phyloP scores from a whole-genome alignment of 2,329 filamentous ascomycete species.

The Stagonosporopsis chrysanthemi region DNA sequence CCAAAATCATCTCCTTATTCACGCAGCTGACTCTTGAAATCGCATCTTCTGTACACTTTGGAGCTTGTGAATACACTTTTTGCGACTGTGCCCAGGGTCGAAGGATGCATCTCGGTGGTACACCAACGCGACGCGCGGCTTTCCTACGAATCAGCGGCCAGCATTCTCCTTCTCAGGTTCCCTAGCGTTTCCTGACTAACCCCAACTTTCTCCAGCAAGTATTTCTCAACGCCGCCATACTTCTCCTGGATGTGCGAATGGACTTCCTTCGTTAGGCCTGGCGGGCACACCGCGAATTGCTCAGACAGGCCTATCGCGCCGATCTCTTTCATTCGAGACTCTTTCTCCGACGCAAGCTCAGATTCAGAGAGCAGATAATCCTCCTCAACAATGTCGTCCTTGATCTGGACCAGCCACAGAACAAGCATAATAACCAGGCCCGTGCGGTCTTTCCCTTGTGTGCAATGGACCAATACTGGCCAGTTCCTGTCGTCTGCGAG shows the following conservation, averaged over 20 bases:
- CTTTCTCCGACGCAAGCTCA: slow-evolving; percentile 67
- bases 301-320: slow-evolving; percentile 72
- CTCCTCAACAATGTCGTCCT: slow-evolving; percentile 66
- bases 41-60: neutral
- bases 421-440: slow-evolving; percentile 75
- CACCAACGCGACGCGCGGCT: slow-evolving; percentile 16
- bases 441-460: slow-evolving; percentile 86
- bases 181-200: slow-evolving; percentile 48
- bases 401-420: slow-evolving; percentile 68
- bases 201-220: slow-evolving; percentile 71
- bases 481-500: slow-evolving; percentile 59
- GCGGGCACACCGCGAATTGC: slow-evolving; percentile 70
- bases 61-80: neutral
- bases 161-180: slow-evolving; percentile 44
- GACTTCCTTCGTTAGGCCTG: slow-evolving; percentile 68
- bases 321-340: slow-evolving; percentile 72
- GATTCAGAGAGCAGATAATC: slow-evolving; percentile 75
- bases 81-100: neutral
- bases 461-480: slow-evolving; percentile 80
- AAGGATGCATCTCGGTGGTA: slow-evolving; percentile 10
- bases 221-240: slow-evolving; percentile 72
- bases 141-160: slow-evolving; percentile 26
- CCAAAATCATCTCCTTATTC: neutral
- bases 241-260: slow-evolving; percentile 63
- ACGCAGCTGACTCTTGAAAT: neutral